These are phyloP conservation scores for Lyophyllum atratum DNA, from an alignment of 768 basidiomycete genomes.

Conservation along the genomic window DNA sequence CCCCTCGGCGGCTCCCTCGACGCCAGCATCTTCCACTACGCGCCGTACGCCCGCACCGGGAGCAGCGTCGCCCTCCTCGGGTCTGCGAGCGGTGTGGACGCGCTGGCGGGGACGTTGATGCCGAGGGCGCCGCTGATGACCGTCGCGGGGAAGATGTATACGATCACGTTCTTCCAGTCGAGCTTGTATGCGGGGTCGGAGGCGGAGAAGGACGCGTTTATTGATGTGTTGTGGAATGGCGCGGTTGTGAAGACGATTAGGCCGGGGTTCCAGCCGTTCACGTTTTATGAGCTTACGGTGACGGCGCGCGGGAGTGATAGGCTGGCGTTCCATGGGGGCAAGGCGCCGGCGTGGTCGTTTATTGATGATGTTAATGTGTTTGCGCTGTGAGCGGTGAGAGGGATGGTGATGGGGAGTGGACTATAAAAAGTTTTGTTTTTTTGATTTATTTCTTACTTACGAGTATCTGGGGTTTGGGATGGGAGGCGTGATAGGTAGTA, in stretches of 20 bases:
- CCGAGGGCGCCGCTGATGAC: constrained; percentile 34
- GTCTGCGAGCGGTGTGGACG: constrained; percentile 38
- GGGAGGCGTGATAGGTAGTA: too few relatives aligned
- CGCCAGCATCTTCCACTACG: constrained; percentile 46
- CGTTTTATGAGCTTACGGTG: constrained; percentile 36
- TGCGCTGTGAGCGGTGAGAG: constrained; percentile 7
- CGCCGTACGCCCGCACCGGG: constrained; percentile 41
- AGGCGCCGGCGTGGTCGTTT: constrained; percentile 50
- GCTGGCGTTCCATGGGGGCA: constrained; percentile 37
- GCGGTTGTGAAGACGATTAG: constrained; percentile 30
- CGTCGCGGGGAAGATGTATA: constrained; percentile 36
- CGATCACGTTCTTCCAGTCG: constrained; percentile 43
- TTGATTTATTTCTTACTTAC: too few relatives aligned
- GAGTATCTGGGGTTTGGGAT: too few relatives aligned
- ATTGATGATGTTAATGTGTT: constrained; percentile 43
- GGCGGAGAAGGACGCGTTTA: constrained; percentile 34
- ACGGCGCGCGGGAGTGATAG: constrained; percentile 25
- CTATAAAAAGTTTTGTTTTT: too few relatives aligned
- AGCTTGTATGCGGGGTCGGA: constrained; percentile 36
- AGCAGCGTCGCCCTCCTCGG: constrained; percentile 42
- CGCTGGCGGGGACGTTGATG: constrained; percentile 38
- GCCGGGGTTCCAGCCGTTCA: constrained; percentile 41
- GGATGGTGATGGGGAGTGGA: too few relatives aligned
- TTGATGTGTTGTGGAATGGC: constrained; percentile 48
- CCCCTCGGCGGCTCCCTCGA: constrained; percentile 38